Percentiles rank a stretch among this genome's conserved stretches.
Conservation (phyloP, 768 basidiomycete genomes). For the Pleurotus tuber-regium region DNA sequence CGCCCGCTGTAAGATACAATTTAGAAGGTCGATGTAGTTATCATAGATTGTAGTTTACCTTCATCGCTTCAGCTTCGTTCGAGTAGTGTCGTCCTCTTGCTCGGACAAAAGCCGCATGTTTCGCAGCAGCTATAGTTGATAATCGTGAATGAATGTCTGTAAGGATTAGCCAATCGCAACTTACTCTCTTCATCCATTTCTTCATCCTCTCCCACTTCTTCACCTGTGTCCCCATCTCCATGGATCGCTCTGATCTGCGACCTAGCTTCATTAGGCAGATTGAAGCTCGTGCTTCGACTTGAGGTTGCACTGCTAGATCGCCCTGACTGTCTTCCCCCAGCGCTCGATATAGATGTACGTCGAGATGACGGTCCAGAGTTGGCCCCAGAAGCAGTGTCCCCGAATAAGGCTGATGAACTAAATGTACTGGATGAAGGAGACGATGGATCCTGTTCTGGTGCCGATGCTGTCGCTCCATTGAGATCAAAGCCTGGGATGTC, state of each 20-base stretch:
- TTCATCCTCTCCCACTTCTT: conserved; percentile 71
- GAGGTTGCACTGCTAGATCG: conserved; percentile 61
- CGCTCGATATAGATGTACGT: conserved; percentile 70
- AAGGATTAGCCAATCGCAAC: conserved; percentile 21
- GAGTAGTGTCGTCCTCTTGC: conserved; percentile 86
- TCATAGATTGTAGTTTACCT: too few species aligned
- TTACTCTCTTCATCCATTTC: conserved; percentile 89
- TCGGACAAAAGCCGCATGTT: conserved; percentile 78
- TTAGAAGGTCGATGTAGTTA: conserved; percentile 14
- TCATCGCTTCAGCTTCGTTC: conserved; percentile 92
- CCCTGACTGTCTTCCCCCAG: conserved; percentile 50
- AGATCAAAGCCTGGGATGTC: conserved; percentile 86
- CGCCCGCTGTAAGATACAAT: conserved; percentile 50
- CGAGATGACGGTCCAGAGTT: conserved; percentile 71
- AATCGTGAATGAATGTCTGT: not conserved
- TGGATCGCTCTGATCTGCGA: conserved; percentile 47
- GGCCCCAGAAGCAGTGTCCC: conserved; percentile 50
- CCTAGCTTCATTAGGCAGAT: conserved; percentile 67
- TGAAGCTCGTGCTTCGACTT: conserved; percentile 84
- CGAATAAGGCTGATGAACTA: conserved; percentile 35
- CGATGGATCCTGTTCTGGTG: conserved; percentile 22
- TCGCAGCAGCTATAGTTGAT: conserved; percentile 60
- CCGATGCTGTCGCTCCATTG: conserved; percentile 19
- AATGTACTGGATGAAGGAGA: conserved; percentile 27
- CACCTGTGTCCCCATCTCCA: conserved; percentile 56